Evolutionary conservation across 371 early-diverging fungal species (phyloP), one percentile per base, ranked within the genome.

Genomic region (Parasitella parasitica): DNA sequence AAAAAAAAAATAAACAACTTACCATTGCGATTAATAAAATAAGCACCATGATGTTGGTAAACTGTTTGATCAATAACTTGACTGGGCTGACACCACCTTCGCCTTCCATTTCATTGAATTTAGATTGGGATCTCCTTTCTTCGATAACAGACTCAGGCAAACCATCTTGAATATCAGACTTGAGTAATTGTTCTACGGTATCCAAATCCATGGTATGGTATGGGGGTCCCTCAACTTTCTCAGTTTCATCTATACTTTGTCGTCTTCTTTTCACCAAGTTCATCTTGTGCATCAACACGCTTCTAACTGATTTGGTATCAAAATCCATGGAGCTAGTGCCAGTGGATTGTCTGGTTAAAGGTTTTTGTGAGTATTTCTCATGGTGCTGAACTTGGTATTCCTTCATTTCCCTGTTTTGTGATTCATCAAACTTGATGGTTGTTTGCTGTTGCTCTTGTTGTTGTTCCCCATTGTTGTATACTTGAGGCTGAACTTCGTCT

Each of bases 11-110:
- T 8, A 22, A 20, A 28, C 28, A 8, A 43, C 55, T 68, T 71
- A 80, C 81, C 70, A 91, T 81, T 13, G 94, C 91, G 35, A 87
- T 92, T 18, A 89, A 58, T 3, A 94, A 77, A 59, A 95, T 89
- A 9, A 94, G 59, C 12, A 92, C 88, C 93, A 95, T 89, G 64
- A 92, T 80, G 61, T 95, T 94, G 54, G 89, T 72, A 43, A 94
- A 69, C 65, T 95, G 94, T 27, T 83, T 81, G 67, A 90, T 59
- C 26, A 94, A 63, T 67, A 94, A 83, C 66, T 83, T 85, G 58
- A 85, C 64, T 12, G 83, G 76, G 68, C 75, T 73, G 61, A 91
- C 71, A 69, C 91, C 80, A 64, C 89, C 76, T 78, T 88, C 72
- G 75, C 94, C 79, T 55, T 76, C 67, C 64, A 95, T 80, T 66